Base-by-base conservation (phyloP, 2,329 filamentous ascomycete genomes). In the Rhinocladiella mackenziei region DNA sequence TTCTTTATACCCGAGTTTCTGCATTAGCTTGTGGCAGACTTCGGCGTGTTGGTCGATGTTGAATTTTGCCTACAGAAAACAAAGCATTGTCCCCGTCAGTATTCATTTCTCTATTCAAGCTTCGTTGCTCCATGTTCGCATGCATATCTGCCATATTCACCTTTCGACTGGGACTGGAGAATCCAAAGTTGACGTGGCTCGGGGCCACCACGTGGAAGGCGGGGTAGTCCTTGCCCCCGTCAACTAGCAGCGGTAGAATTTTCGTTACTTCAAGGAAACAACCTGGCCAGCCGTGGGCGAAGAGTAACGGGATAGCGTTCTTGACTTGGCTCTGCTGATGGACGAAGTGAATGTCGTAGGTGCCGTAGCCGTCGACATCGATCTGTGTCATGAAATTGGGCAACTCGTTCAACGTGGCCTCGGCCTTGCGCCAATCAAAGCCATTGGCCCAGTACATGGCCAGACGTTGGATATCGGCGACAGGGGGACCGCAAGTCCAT, bases 251-350 rank as follows among this genome's bases (percentile, higher is more conserved):
- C 1, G 69, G 71, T 5, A 88, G 66, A 33, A 86, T 65, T 57
- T 83, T 85, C 14, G 67, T 63, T 2, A 78, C 80, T 63, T 88
- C 84, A 32, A 84, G 60, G 58, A 85, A 86, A 51, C 76, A 81
- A 1, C 84, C 83, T 0, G 84, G 84, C 77, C 79, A 54, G 5
- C 81, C 81, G 58, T 86, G 82, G n/a, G 72, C 69, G 59, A 86
- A 85, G 1, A 86, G 60, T 20, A 86, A 58, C 0, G 83, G 82
- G 30, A 86, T 76, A 1, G 79, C 78, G 14, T 69, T 67, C 1
- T 70, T 54, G 2, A 66, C 66, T 1, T 63, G 58, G 54, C 74
- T 79, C 39, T 62, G 68, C 53, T 81, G 70, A 57, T 84, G 77
- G 2, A 86, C 61, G 58, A 81, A 84, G 62, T 86, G 83, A 3